These are phyloP conservation scores for Phytopythium delawarense DNA, from an alignment of 352 stramenopile species.

Conservation along the genomic window DNA sequence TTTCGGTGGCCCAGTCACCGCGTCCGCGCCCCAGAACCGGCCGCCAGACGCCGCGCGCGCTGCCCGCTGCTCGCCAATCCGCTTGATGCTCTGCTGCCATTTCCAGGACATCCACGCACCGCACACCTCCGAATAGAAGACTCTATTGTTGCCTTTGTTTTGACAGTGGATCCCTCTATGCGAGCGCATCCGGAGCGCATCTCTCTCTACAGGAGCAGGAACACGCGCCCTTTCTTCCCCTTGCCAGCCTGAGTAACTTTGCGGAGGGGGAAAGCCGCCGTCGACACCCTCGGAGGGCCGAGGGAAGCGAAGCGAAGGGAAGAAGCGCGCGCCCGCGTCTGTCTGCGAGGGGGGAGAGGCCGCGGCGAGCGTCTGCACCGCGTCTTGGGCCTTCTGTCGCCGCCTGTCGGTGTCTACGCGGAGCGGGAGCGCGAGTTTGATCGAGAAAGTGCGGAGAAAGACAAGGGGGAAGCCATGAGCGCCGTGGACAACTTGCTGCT, in stretches of 20 bases:
- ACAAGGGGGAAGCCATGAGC: slow-evolving; percentile 24
- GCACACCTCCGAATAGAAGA: too few species aligned
- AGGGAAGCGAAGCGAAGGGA: not conserved
- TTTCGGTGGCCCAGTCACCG: not conserved
- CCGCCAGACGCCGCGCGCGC: not conserved
- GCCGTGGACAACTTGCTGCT: slow-evolving; percentile 52
- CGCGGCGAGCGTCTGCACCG: not conserved
- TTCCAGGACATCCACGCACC: too few species aligned
- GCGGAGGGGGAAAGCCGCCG: not conserved
- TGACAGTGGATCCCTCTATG: not conserved
- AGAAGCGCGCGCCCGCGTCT: not conserved
- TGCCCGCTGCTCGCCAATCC: not conserved
- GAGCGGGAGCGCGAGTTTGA: not conserved
- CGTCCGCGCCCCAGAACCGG: not conserved
- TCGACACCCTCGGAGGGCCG: not conserved
- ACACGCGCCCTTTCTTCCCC: slow-evolving; percentile 4
- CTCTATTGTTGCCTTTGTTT: too few species aligned
- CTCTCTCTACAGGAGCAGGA: slow-evolving; percentile 9
- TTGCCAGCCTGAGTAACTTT: not conserved
- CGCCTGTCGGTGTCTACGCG: not conserved
- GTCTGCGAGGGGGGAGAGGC: not conserved
- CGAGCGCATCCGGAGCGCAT: not conserved
- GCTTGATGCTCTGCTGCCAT: not conserved
- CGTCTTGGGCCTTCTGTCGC: not conserved
- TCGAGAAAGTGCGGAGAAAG: not conserved